phyloP scores from a whole-genome alignment of 148 eudicot species.

The Vaccinium vitisidaea region DNA sequence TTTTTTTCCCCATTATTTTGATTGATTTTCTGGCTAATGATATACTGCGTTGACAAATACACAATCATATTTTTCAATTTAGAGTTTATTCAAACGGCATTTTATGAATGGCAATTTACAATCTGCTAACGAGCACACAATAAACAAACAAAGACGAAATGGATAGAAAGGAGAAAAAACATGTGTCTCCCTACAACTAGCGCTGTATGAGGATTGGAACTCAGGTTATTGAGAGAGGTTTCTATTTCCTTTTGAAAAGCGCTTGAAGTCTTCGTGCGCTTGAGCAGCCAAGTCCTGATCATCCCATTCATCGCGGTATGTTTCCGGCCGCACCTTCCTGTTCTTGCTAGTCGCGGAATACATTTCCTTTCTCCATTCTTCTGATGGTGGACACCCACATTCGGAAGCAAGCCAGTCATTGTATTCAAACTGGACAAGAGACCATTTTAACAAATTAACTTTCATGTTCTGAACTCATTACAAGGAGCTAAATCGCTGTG shows the following conservation, averaged over 20 bases:
- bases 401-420: slow-evolving; percentile 75
- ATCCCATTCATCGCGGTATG: slow-evolving; percentile 84
- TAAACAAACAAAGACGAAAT: neutral
- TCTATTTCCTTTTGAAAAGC: neutral
- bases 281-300: slow-evolving; percentile 45
- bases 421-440: slow-evolving; percentile 63
- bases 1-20: neutral
- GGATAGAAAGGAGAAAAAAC: neutral
- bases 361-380: slow-evolving; percentile 92
- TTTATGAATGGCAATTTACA: neutral
- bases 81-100: neutral
- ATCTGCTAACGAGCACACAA: neutral
- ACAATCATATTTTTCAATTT: neutral
- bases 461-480: neutral
- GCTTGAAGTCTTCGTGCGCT: slow-evolving; percentile 56
- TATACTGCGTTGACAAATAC: neutral
- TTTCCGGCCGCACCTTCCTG: slow-evolving; percentile 45
- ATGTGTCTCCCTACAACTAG: neutral
- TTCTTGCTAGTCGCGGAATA: slow-evolving; percentile 29
- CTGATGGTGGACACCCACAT: slow-evolving; percentile 41
- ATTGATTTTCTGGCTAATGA: neutral
- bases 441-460: neutral
- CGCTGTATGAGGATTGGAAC: neutral
- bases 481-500: neutral
- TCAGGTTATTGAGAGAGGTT: neutral